These are phyloP conservation scores for Aspergillus sp. DNA, from an alignment of 2,329 filamentous ascomycete species.

Conservation along the genomic window DNA sequence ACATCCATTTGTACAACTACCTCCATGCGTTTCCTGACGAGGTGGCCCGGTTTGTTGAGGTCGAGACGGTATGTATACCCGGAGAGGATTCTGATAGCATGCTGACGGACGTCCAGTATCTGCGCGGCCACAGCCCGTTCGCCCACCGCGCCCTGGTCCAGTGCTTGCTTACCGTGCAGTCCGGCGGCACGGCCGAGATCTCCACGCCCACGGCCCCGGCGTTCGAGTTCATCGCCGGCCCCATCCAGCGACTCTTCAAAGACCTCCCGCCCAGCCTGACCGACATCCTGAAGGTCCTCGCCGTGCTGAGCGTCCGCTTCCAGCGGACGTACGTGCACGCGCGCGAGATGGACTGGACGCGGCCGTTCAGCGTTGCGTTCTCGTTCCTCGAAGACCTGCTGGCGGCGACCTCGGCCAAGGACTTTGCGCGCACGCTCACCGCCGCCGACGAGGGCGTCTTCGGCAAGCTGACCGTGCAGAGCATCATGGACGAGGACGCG, in stretches of 20 bases:
- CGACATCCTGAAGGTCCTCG: constrained; percentile 36
- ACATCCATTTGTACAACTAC: constrained; percentile 32
- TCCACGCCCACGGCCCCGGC: constrained; percentile 13
- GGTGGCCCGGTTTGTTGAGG: constrained; percentile 30
- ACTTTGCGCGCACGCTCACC: constrained; percentile 34
- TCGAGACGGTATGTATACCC: constrained; percentile 33
- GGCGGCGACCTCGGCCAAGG: constrained; percentile 28
- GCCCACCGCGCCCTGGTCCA: constrained; percentile 35
- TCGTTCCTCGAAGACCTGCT: constrained; percentile 36
- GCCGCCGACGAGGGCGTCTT: constrained; percentile 31
- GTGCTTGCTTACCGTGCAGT: constrained; percentile 27
- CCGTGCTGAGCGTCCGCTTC: constrained; percentile 36
- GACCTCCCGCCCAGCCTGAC: constrained; percentile 30
- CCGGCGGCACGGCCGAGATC: constrained; percentile 14
- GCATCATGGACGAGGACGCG: constrained; percentile 23
- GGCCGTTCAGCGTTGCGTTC: constrained; percentile 30
- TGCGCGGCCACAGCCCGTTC: constrained; percentile 37
- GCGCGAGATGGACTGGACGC: constrained; percentile 34
- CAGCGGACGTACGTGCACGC: constrained; percentile 34
- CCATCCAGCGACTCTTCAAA: constrained; percentile 38
- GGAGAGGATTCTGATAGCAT: background rate
- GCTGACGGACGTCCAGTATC: constrained; percentile 23
- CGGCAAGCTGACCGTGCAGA: constrained; percentile 23
- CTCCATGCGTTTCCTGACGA: constrained; percentile 33
- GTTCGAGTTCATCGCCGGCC: constrained; percentile 38